Evolutionary conservation across 2,329 filamentous ascomycete genomes (phyloP), one percentile per base, ranked within the genome.

Genomic region (Fusarium aywerte): DNA sequence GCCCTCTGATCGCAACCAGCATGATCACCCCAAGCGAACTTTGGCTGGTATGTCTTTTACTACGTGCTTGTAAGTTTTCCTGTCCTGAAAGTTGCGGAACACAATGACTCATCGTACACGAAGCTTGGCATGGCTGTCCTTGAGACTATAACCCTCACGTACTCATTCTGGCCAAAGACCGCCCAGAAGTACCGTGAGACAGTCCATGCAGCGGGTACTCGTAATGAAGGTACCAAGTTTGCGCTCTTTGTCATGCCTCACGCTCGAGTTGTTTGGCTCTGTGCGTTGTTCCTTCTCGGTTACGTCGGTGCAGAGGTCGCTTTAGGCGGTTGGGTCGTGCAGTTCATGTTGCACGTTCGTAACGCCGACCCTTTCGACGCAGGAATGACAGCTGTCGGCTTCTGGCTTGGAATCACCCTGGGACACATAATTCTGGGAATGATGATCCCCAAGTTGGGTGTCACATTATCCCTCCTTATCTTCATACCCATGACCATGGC

Each of bases 321-420:
- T 0, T 83, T 94, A 0, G 90, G 91, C n/a, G 92, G 92, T 6
- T 96, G 92, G 92, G 91, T 96, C 55, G 90, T 93, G 45, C 88
- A 89, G 4, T 95, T 96, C 77, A 95, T 96, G 91, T 87, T 92
- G 29, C 84, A 87, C 35, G 88, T 93, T 13, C 86, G 92, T 10
- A 77, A 88, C 9, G 91, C 88, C 1, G 83, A 80, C 11, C 79
- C 86, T 0, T 93, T 94, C 66, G 86, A 87, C 0, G 88, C 88
- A 25, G 91, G 92, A 11, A 90, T 94, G 83, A 88, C 88, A 0
- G 88, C 89, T 0, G 93, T 91, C 1, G 92, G 91, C 0, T 95
- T 93, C 77, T 96, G 92, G 92, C 83, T 92, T 12, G 92, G 92
- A 0, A 84, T 96, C 62, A 92, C 92, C 0, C 76, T 92, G 2